Evolutionary conservation across 495 filamentous ascomycete genomes (phyloP), one percentile per base, ranked within the genome.

Genomic region (Neurospora terricola): DNA sequence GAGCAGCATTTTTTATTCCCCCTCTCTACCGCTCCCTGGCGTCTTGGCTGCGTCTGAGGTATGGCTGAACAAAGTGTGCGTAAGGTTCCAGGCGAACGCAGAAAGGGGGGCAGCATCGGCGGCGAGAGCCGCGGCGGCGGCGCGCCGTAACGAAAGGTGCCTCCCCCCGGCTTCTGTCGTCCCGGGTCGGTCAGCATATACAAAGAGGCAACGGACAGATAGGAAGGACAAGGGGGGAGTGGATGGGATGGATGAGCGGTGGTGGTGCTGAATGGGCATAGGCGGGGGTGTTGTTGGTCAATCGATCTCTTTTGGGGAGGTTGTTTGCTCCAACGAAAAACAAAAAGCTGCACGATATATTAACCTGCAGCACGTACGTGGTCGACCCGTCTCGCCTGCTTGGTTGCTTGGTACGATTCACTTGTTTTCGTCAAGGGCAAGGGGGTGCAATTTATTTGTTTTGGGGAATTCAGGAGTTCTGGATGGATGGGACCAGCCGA

Each of bases 321-420:
- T 72, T 72, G 72, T 76, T 73, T 77, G 74, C 76, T 70, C 54
- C 54, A 62, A 62, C 54, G 54, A 62, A 62, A 62, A 62, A 30
- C 48, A 71, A 69, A 45, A 71, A 66, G 45, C 72, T 77, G 76
- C 76, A 76, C 70, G 70, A 74, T 74, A 77, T 76, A 77, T 76
- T 77, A 71, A 68, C 43, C 70, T 76, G 74, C 76, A 73, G 54
- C 54, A 62, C 54, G 54, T 62, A 62, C 54, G 54, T 34, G 54
- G 54, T 62, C 54, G 23, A 62, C 27, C 54, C 54, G 14, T 62
- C 54, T 62, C 7, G 12, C 27, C 54, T 62, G 54, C 54, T 30
- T 62, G 12, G 27, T 34, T 62, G 11, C 12, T 62, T 34, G 11
- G 27, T 30, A 34, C 54, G 54, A 62, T 18, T 62, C 7, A n/a